Percentiles rank a stretch among this genome's conserved stretches.
phyloP scores from a whole-genome alignment of 805 yeast genomes.

The Metschnikowia similis region DNA sequence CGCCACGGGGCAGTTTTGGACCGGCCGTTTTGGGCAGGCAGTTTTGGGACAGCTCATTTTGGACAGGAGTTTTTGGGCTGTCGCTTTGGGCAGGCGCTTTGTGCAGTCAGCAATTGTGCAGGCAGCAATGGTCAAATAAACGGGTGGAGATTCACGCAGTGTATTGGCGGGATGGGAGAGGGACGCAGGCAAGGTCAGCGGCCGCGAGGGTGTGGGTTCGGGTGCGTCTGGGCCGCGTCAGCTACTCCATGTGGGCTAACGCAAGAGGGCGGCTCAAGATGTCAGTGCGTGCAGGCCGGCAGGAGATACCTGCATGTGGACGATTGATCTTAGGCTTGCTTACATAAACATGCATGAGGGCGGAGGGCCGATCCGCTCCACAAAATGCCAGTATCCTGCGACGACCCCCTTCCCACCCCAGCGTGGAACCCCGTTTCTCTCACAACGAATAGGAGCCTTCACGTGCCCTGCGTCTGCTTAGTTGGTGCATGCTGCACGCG shows the following conservation, averaged over 20 bases:
- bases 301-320: neutral
- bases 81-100: too few relatives aligned
- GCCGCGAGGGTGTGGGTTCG: neutral
- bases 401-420: neutral
- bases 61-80: too few relatives aligned
- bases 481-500: conserved; percentile 1
- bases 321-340: neutral
- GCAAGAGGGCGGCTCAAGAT: too few relatives aligned
- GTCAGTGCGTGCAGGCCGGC: neutral
- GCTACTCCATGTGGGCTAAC: neutral
- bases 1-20: too few relatives aligned
- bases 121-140: too few relatives aligned
- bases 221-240: neutral
- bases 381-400: too few relatives aligned
- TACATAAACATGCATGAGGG: neutral
- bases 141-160: too few relatives aligned
- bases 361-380: too few relatives aligned
- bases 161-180: too few relatives aligned
- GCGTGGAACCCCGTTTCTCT: neutral
- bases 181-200: neutral
- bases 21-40: too few relatives aligned
- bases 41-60: too few relatives aligned
- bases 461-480: conserved; percentile 2
- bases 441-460: neutral
- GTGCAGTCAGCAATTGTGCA: too few relatives aligned